Evolutionary conservation across 306 rosid species (phyloP).

Genomic region (Macrotyloma uniflorum): DNA sequence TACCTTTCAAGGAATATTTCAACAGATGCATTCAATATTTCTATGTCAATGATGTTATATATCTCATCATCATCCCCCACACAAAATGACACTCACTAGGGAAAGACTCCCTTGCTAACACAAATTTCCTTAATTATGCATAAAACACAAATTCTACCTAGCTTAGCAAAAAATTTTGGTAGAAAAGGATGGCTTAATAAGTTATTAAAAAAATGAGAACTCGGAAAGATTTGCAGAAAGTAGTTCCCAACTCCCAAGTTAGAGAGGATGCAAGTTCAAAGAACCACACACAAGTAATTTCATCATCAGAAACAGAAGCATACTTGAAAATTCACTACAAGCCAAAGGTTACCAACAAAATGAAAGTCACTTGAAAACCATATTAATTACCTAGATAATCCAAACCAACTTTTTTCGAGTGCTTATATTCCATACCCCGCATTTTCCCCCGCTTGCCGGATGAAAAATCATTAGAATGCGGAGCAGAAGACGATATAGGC

Average conservation of each 20-base stretch:
- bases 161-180: constrained; percentile 15
- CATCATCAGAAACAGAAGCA: constrained; percentile 28
- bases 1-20: not conserved
- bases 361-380: constrained; percentile 5
- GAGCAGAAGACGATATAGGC: constrained; percentile 72
- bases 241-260: not conserved
- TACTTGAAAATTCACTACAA: not conserved
- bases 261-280: not conserved
- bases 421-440: constrained; percentile 62
- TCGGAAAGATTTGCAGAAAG: not conserved
- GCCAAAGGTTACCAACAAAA: not conserved
- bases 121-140: constrained; percentile 25
- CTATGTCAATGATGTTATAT: constrained; percentile 1
- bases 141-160: constrained; percentile 32
- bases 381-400: constrained; percentile 55
- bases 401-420: constrained; percentile 58
- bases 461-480: constrained; percentile 50
- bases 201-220: not conserved
- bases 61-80: not conserved
- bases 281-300: constrained; percentile 21
- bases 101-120: constrained; percentile 27
- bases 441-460: constrained; percentile 62
- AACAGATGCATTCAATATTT: constrained; percentile 27
- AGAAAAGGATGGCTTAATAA: constrained; percentile 1
- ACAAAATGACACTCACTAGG: constrained; percentile 14